Conservation (phyloP, 495 filamentous ascomycete genomes). For the Evansstolkia leycettana region DNA sequence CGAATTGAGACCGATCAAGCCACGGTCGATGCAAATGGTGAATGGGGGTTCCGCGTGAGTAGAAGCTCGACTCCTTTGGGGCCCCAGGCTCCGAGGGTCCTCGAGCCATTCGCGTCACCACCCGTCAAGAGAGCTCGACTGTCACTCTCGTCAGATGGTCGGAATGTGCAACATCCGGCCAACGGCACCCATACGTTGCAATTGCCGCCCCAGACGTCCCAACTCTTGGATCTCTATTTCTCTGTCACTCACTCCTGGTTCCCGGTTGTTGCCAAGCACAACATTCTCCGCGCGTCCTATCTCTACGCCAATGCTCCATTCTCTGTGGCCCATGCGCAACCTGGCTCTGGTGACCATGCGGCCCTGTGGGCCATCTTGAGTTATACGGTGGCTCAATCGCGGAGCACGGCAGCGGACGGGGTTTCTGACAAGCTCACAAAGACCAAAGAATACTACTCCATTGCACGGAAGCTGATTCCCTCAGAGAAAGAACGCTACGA, state of each 20-base stretch:
- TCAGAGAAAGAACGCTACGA: conserved; percentile 43
- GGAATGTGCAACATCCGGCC: conserved; percentile 2
- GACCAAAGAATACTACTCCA: conserved; percentile 38
- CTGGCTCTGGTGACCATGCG: conserved; percentile 45
- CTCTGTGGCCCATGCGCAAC: conserved; percentile 22
- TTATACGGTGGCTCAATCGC: conserved; percentile 37
- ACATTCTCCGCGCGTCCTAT: conserved; percentile 42
- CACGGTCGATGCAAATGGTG: conserved; percentile 7
- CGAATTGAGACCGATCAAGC: conserved; percentile 22
- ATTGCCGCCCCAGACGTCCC: conserved; percentile 50
- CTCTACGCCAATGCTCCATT: conserved; percentile 35
- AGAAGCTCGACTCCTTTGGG: conserved; percentile 19
- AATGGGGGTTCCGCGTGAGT: conserved; percentile 27
- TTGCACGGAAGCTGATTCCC: conserved; percentile 48
- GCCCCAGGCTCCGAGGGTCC: conserved; percentile 18
- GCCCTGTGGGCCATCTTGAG: conserved; percentile 53
- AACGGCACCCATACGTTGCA: conserved; percentile 17
- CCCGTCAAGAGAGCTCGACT: conserved; percentile 20
- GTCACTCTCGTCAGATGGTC: conserved; percentile 9
- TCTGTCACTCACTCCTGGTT: conserved; percentile 63
- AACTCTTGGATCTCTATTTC: conserved; percentile 59
- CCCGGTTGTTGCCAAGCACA: conserved; percentile 59
- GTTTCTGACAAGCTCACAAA: conserved; percentile 10
- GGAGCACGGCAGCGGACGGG: conserved; percentile 12
- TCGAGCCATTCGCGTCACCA: conserved; percentile 16